These are phyloP conservation scores for Leptographium lundbergii DNA, from an alignment of 2,329 filamentous ascomycete species.

Conservation along the genomic window DNA sequence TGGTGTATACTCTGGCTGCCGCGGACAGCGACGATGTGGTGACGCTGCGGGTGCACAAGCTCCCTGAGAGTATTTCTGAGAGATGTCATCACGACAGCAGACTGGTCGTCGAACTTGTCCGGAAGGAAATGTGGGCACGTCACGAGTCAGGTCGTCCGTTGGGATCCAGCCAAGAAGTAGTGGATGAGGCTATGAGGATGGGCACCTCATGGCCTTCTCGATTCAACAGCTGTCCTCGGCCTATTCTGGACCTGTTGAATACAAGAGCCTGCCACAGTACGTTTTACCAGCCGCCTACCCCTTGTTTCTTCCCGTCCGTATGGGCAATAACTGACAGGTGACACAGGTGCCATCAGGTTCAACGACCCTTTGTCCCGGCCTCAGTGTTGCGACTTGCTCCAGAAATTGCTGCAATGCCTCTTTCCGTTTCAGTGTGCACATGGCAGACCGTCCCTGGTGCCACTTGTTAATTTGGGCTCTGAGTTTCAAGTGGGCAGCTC, in stretches of 20 bases:
- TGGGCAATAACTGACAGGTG: conserved; percentile 3
- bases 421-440: conserved; percentile 82
- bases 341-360: conserved; percentile 63
- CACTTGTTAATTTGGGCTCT: conserved; percentile 23
- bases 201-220: conserved; percentile 40
- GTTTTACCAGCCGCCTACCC: conserved; percentile 7
- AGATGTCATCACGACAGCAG: conserved; percentile 61
- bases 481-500: too few relatives aligned
- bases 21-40: not conserved
- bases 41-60: conserved; percentile 35
- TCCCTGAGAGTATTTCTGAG: conserved; percentile 64
- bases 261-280: conserved; percentile 62
- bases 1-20: conserved; percentile 39
- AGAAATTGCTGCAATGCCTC: conserved; percentile 43
- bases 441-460: conserved; percentile 55
- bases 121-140: conserved; percentile 54
- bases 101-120: conserved; percentile 60
- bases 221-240: conserved; percentile 58
- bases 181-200: not conserved
- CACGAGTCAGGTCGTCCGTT: not conserved
- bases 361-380: conserved; percentile 51
- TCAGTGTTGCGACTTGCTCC: conserved; percentile 47
- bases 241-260: conserved; percentile 64
- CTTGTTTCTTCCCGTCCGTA: too few relatives aligned
- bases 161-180: not conserved